Evolutionary conservation across 768 basidiomycete genomes (phyloP).

Genomic region (Podaxis pistillaris): DNA sequence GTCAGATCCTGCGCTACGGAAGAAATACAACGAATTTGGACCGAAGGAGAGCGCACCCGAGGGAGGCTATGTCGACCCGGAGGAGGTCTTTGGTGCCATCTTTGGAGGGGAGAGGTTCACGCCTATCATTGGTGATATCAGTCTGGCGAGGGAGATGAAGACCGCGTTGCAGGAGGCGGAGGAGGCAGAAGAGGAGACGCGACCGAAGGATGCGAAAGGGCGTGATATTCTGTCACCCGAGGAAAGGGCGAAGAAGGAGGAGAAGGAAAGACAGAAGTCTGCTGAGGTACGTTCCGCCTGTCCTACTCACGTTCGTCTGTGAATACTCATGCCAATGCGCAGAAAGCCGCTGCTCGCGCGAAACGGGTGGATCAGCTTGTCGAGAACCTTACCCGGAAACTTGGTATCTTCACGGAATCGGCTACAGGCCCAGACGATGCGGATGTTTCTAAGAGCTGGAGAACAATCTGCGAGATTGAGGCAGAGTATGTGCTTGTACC

Average conservation of each 20-base stretch:
- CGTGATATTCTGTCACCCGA: constrained; percentile 60
- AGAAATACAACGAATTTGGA: constrained; percentile 92
- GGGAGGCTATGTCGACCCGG: constrained; percentile 86
- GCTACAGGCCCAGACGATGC: constrained; percentile 66
- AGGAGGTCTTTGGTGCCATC: constrained; percentile 77
- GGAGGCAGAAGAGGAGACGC: constrained; percentile 54
- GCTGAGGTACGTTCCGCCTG: constrained; percentile 60
- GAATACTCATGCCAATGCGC: constrained; percentile 8
- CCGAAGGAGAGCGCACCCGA: constrained; percentile 80
- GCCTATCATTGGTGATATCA: constrained; percentile 87
- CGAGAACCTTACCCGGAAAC: constrained; percentile 76
- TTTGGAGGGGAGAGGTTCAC: constrained; percentile 88
- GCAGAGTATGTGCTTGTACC: constrained; percentile 61
- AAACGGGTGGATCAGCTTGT: constrained; percentile 76
- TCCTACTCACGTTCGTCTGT: constrained; percentile 11
- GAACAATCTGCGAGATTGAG: constrained; percentile 75
- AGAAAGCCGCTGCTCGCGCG: constrained; percentile 81
- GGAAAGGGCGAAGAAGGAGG: constrained; percentile 72
- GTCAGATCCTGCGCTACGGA: constrained; percentile 70
- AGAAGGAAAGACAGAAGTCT: constrained; percentile 58
- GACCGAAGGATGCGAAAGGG: constrained; percentile 51
- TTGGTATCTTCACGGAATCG: constrained; percentile 85
- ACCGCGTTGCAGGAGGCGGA: constrained; percentile 85
- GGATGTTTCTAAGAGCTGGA: constrained; percentile 72
- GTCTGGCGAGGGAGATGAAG: constrained; percentile 91